Evolutionary conservation across 2,329 filamentous ascomycete genomes (phyloP).

Genomic region (Xylaria sp.): DNA sequence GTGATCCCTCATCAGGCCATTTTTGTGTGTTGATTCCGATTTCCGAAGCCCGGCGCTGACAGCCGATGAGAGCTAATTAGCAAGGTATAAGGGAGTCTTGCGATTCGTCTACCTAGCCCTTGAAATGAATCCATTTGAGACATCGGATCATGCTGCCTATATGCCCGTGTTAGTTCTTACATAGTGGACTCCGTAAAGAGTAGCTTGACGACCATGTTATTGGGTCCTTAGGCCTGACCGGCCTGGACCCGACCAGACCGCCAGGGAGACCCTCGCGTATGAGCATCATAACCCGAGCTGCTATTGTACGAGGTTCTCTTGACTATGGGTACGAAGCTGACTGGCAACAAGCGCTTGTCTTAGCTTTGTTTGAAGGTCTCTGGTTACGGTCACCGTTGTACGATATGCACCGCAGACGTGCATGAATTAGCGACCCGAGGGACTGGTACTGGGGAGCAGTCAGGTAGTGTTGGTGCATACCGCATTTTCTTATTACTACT

Average conservation of each 20-base stretch:
- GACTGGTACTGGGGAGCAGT: slow-evolving; percentile 25
- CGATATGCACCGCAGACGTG: slow-evolving; percentile 23
- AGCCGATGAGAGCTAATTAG: neutral
- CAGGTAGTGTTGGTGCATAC: slow-evolving; percentile 1
- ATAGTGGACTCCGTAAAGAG: neutral
- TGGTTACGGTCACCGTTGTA: neutral
- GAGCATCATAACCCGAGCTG: slow-evolving; percentile 24
- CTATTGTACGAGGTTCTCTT: slow-evolving; percentile 14
- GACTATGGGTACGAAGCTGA: slow-evolving; percentile 13
- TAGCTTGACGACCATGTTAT: neutral
- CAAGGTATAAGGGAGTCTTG: neutral
- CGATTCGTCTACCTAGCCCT: neutral
- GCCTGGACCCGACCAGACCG: slow-evolving; percentile 9
- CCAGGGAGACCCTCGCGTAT: slow-evolving; percentile 17
- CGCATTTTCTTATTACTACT: slow-evolving; percentile 21
- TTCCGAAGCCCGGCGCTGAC: slow-evolving; percentile 6
- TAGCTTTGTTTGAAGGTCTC: slow-evolving; percentile 3
- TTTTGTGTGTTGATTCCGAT: slow-evolving; percentile 3
- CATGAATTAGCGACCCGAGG: slow-evolving; percentile 34
- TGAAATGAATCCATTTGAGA: slow-evolving; percentile 3
- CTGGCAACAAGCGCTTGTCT: slow-evolving; percentile 1
- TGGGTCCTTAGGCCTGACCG: neutral
- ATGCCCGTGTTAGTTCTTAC: neutral
- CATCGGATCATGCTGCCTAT: neutral
- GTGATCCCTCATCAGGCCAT: slow-evolving; percentile 4